These are phyloP conservation scores for Groenewaldozyma sp. DNA, from an alignment of 1,139 yeast species.

Conservation along the genomic window DNA sequence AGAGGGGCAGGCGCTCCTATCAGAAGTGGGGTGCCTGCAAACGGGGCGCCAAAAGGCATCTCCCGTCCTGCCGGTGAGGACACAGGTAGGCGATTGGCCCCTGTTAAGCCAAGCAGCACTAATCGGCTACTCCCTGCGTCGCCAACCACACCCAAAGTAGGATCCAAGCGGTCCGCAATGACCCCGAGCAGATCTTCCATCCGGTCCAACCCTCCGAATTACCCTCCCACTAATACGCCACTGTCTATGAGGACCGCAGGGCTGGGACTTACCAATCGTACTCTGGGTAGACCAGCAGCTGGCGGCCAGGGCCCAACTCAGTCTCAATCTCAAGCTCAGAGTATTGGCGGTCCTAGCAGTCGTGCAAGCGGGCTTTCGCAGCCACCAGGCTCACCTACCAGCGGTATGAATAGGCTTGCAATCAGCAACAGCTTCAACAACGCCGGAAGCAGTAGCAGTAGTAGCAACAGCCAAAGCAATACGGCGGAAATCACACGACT, in stretches of 20 bases:
- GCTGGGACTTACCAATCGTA: slow-evolving; percentile 11
- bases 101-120: neutral
- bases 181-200: slow-evolving; percentile 2
- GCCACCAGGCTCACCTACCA: too few species aligned
- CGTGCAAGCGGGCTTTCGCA: too few species aligned
- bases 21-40: slow-evolving; percentile 6
- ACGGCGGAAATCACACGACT: too few species aligned
- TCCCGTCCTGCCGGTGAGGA: slow-evolving; percentile 3
- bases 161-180: neutral
- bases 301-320: too few species aligned
- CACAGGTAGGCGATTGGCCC: slow-evolving; percentile 2
- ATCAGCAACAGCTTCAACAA: too few species aligned
- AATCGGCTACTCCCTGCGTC: neutral
- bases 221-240: slow-evolving; percentile 2
- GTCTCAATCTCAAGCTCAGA: too few species aligned
- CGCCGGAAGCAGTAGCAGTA: too few species aligned
- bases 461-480: too few species aligned
- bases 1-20: slow-evolving; percentile 4
- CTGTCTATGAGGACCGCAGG: neutral
- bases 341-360: too few species aligned
- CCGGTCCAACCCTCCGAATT: slow-evolving; percentile 5
- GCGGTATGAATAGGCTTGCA: too few species aligned
- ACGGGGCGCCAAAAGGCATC: slow-evolving; percentile 7
- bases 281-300: slow-evolving; percentile 9
- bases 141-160: slow-evolving; percentile 3